phyloP scores from a whole-genome alignment of 306 rosid genomes.

The cucumber (Cucumis sativus) region Cucumber_9930_V3 NC_026656.2:17065001-17065500 shows the following conservation, averaged over 20 bases:
- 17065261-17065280: neutral
- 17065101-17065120: neutral
- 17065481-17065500: conserved; percentile 2
- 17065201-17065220: neutral
- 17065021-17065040: neutral
- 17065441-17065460: neutral
- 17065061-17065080: neutral
- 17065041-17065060: neutral
- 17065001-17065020: neutral
- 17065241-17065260: neutral
- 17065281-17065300: neutral
- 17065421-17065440: conserved; percentile 52
- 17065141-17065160: neutral
- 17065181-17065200: neutral
- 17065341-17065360: conserved; percentile 42
- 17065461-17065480: neutral
- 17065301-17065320: conserved; percentile 39
- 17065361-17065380: conserved; percentile 37
- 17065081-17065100: neutral
- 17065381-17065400: conserved; percentile 42
- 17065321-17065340: conserved; percentile 31
- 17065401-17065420: conserved; percentile 51
- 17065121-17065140: neutral
- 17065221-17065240: neutral
- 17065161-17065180: neutral